Percentiles rank a stretch among this genome's conserved stretches.
Evolutionary conservation across 1,284 basidiomycete species (phyloP).

Genomic region (Tilletia walkeri): DNA sequence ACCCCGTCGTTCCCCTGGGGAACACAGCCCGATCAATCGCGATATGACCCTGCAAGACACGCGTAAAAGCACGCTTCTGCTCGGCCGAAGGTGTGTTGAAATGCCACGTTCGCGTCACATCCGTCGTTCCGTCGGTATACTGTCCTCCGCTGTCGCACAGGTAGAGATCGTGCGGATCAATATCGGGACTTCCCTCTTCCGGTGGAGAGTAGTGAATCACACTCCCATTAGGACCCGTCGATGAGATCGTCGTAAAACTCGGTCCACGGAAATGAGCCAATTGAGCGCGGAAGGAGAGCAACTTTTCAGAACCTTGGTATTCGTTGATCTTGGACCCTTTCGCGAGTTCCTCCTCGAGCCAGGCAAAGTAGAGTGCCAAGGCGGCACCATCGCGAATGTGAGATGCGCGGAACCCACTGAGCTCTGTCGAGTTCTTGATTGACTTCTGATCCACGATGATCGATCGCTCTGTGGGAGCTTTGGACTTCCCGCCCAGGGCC

Average conservation of each 20-base stretch:
- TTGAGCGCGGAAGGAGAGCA: slow-evolving; percentile 77
- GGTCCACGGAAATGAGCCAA: slow-evolving; percentile 78
- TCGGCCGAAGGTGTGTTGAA: slow-evolving; percentile 80
- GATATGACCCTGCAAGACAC: slow-evolving; percentile 94
- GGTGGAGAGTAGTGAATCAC: slow-evolving; percentile 92
- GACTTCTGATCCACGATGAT: slow-evolving; percentile 80
- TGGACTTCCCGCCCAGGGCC: slow-evolving; percentile 45
- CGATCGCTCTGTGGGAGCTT: slow-evolving; percentile 40
- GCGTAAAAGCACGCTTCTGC: slow-evolving; percentile 83
- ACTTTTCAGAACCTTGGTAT: slow-evolving; percentile 73
- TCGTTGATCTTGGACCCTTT: slow-evolving; percentile 72
- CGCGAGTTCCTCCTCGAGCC: slow-evolving; percentile 81
- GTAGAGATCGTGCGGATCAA: slow-evolving; percentile 66
- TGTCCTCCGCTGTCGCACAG: slow-evolving; percentile 91
- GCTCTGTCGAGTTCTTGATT: slow-evolving; percentile 81
- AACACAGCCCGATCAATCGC: slow-evolving; percentile 82
- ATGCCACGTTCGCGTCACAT: slow-evolving; percentile 80
- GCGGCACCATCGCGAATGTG: slow-evolving; percentile 90
- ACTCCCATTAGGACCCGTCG: slow-evolving; percentile 80
- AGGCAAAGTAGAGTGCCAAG: slow-evolving; percentile 75
- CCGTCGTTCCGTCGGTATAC: slow-evolving; percentile 90
- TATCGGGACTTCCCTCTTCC: slow-evolving; percentile 69
- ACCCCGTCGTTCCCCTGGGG: slow-evolving; percentile 80
- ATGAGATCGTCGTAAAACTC: slow-evolving; percentile 89
- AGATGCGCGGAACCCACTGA: slow-evolving; percentile 82